Base-by-base conservation (phyloP, 371 early-diverging fungal species). In the Parasitella parasitica region DNA sequence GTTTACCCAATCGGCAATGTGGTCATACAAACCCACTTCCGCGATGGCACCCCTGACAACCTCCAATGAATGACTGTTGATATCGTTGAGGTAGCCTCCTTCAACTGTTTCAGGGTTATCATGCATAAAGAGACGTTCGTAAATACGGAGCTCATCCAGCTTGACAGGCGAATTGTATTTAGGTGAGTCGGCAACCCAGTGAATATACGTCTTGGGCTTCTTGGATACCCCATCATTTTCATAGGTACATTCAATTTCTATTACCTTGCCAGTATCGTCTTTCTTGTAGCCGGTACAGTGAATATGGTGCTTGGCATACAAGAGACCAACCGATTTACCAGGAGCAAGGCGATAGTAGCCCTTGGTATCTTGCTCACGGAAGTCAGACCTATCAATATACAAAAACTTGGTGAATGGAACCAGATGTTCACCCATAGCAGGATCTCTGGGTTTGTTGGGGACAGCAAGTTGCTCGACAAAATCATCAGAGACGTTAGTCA, bases 171-270 rank as follows among this genome's bases (percentile, higher is more conserved):
- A 95, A 30, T 86, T 80, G 64, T 87, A 89, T 64, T 84, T 78
- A 28, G 91, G 84, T 13, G 91, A 88, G 61, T 94, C 89, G 24
- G 93, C 94, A 16, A 99, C 86, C 99, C 99, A 99, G 73, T 99
- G 99, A 77, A 99, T 98, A 77, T 90, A 97, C 1, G 99, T 93
- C 89, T 96, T 97, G 61, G 99, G 97, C 79, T 90, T 91, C 73
- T 87, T 87, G 75, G 81, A 83, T 20, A 77, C 86, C 22, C 75
- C 71, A 18, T 81, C 84, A 66, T 89, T 86, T 62, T 94, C 93
- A 66, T 93, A 94, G 26, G 75, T 79, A 65, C 92, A 94, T 39
- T 84, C 76, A 28, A 98, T 66, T 68, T 94, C 93, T 28, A 78
- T 69, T 35, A 97, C 80, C 60, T 90, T 86, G 57, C 97, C 96